Percentiles rank a stretch among this genome's conserved stretches.
Evolutionary conservation across 2,329 filamentous ascomycete species (phyloP).

Genomic region (Calonectria pauciramosa): DNA sequence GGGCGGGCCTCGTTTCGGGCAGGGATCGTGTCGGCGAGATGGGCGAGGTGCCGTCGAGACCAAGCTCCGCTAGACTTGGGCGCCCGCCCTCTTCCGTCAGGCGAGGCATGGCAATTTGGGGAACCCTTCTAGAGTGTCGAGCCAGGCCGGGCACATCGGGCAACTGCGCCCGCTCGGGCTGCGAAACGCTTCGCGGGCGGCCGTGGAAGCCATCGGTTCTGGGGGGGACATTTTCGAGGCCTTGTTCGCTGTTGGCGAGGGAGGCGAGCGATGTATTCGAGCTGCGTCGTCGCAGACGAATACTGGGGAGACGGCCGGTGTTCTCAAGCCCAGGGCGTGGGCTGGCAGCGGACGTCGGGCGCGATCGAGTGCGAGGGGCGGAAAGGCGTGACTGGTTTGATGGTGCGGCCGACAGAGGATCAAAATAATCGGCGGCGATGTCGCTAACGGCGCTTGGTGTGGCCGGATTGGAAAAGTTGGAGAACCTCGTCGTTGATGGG

Average conservation of each 20-base stretch:
- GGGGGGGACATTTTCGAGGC: slow-evolving; percentile 19
- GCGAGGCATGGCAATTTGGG: slow-evolving; percentile 53
- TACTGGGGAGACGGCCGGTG: slow-evolving; percentile 40
- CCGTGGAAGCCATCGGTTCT: slow-evolving; percentile 31
- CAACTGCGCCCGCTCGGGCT: slow-evolving; percentile 47
- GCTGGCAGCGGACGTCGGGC: slow-evolving; percentile 24
- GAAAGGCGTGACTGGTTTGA: slow-evolving; percentile 43
- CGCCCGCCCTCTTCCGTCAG: slow-evolving; percentile 56
- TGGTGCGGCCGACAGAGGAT: slow-evolving; percentile 36
- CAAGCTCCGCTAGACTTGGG: slow-evolving; percentile 53
- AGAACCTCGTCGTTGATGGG: slow-evolving; percentile 30
- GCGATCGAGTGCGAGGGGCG: slow-evolving; percentile 28
- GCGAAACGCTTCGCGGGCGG: slow-evolving; percentile 54
- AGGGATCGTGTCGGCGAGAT: slow-evolving; percentile 46
- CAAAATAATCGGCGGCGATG: slow-evolving; percentile 42
- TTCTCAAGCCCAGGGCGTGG: slow-evolving; percentile 32
- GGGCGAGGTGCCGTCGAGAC: slow-evolving; percentile 32
- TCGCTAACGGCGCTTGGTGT: slow-evolving; percentile 35
- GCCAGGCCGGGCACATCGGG: slow-evolving; percentile 37
- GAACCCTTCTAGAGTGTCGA: slow-evolving; percentile 48
- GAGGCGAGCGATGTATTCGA: slow-evolving; percentile 42
- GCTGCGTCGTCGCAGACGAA: slow-evolving; percentile 39
- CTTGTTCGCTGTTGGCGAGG: background rate
- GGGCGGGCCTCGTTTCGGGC: slow-evolving; percentile 33
- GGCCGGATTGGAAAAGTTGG: background rate